Evolutionary conservation across 108 stramenopile genomes (phyloP).

Genomic region (Cyclotella sp.): DNA sequence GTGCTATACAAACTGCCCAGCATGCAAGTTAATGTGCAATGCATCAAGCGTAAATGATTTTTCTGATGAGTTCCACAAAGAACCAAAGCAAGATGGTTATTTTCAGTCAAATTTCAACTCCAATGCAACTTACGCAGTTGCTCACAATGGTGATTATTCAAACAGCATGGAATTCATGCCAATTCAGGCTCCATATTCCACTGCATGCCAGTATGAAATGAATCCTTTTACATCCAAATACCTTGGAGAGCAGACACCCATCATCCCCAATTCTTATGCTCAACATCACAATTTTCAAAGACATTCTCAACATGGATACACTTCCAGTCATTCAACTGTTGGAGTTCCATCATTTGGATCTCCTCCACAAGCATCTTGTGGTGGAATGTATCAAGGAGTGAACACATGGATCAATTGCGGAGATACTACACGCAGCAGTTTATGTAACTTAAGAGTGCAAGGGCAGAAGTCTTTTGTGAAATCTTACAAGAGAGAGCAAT

Average conservation of each 20-base stretch:
- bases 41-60: background rate
- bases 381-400: slow-evolving; percentile 2
- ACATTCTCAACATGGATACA: background rate
- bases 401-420: background rate
- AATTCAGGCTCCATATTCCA: slow-evolving; percentile 8
- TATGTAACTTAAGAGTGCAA: background rate
- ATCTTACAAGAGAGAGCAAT: no score
- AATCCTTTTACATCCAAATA: background rate
- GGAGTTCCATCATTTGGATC: background rate
- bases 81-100: background rate
- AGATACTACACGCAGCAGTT: background rate
- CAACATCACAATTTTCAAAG: slow-evolving; percentile 6
- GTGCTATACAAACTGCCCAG: background rate
- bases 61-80: background rate
- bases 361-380: background rate
- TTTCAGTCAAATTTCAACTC: slow-evolving; percentile 2
- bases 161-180: slow-evolving; percentile 12
- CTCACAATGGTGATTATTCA: background rate
- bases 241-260: slow-evolving; percentile 3
- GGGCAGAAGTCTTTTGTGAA: no score
- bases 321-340: background rate
- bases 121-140: background rate
- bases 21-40: background rate
- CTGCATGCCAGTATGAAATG: background rate
- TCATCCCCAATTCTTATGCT: slow-evolving; percentile 27